Base-by-base conservation (phyloP, 345 rosid species). In the Aethionema arabicum region DNA sequence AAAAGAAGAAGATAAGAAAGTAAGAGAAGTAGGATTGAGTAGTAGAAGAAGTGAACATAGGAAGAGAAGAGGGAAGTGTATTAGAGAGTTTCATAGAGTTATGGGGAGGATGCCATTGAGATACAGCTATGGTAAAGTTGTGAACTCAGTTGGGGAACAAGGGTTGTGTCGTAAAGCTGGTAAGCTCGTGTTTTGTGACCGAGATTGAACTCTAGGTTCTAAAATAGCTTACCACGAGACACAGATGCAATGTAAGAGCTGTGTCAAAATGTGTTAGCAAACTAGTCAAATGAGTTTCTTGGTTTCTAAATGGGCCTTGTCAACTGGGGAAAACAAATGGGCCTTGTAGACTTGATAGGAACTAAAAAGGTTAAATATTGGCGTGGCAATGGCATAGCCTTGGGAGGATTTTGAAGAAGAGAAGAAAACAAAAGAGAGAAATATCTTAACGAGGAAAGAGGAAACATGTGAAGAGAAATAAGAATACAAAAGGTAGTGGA, bases 11-110 rank as follows among this genome's bases (percentile, higher is more conserved):
- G 59, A 57, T 62, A 57, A 60, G n/a, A 66, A 68, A 10, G 74
- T 84, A 5, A 76, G 64, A 11, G 71, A 74, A 13, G 95, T 48
- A 56, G 95, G 95, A 13, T 16, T 87, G 80, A 87, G 95, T 32
- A 82, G 85, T 51, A 75, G 91, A 72, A 76, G 69, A 72, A 38
- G 21, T 35, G 81, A 84, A 68, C 95, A 87, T 30, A 77, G 91
- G 71, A 87, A 83, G 80, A 83, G 85, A 64, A 77, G 95, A 77
- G 88, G 95, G 6, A 62, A 70, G 0, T 87, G 95, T 37, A 70
- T 84, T 51, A 74, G 37, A 57, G 77, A 79, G 75, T 85, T 84
- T 39, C 91, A 87, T 38, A 79, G 76, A 47, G 63, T 77, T 4
- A 53, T 81, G 69, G 88, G 88, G 46, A 81, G 69, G 61, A 87